Evolutionary conservation across 805 yeast species (phyloP).

Genomic region (Kluyveromyces nonfermentans): DNA sequence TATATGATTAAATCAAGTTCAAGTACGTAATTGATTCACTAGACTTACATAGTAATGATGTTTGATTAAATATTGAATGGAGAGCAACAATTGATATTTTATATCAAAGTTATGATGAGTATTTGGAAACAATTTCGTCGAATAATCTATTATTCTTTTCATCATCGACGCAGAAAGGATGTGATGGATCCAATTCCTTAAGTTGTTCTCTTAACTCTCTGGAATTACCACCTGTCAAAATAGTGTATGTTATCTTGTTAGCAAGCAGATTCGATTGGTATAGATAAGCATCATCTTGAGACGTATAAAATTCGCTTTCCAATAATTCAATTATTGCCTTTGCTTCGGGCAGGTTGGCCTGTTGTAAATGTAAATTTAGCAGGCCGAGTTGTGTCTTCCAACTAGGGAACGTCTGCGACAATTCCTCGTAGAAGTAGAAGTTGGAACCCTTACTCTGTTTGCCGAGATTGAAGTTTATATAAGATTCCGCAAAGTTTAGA

Average conservation of each 20-base stretch:
- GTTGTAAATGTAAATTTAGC: constrained; percentile 66
- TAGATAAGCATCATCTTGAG: constrained; percentile 17
- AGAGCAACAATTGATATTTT: no score
- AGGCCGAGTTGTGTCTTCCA: constrained; percentile 51
- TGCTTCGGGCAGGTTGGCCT: constrained; percentile 77
- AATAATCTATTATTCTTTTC: constrained; percentile 55
- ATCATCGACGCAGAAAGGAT: constrained; percentile 49
- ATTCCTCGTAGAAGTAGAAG: constrained; percentile 71
- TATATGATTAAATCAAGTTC: no score
- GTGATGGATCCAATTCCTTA: constrained; percentile 40
- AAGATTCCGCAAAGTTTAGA: constrained; percentile 71
- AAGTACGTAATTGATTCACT: no score
- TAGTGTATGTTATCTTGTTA: constrained; percentile 53
- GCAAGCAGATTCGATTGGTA: constrained; percentile 46
- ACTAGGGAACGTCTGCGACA: constrained; percentile 44
- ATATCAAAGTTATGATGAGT: constrained; percentile 21
- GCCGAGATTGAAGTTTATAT: constrained; percentile 41
- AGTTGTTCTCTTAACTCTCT: constrained; percentile 39
- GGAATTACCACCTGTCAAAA: constrained; percentile 41
- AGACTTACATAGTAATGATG: neutral
- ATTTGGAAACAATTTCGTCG: constrained; percentile 59
- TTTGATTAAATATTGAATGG: no score
- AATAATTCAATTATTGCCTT: constrained; percentile 47
- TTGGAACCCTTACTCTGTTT: constrained; percentile 32
- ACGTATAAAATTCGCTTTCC: constrained; percentile 34